Evolutionary conservation across 768 basidiomycete species (phyloP).

Genomic region (Phaeotremella skinneri): DNA sequence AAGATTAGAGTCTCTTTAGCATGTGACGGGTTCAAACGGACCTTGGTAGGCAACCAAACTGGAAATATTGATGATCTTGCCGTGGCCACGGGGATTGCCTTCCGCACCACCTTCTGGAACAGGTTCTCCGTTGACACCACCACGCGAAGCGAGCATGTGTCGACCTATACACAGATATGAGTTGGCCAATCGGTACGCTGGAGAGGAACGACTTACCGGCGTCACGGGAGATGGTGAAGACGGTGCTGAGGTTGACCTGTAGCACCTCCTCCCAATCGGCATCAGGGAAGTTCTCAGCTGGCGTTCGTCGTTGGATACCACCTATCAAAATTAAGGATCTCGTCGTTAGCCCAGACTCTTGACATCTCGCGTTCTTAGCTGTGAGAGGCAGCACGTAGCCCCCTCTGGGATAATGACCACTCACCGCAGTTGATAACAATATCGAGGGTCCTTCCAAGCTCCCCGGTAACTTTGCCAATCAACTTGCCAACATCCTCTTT

Average conservation of each 20-base stretch:
- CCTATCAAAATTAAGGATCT: slow-evolving; percentile 6
- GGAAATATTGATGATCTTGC: slow-evolving; percentile 71
- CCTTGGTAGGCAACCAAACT: slow-evolving; percentile 54
- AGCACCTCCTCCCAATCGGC: slow-evolving; percentile 73
- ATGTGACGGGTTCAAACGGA: slow-evolving; percentile 15
- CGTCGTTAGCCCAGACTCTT: too few species aligned
- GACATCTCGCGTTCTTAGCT: too few species aligned
- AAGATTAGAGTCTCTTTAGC: slow-evolving; percentile 38
- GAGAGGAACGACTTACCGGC: slow-evolving; percentile 57
- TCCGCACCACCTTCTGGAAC: slow-evolving; percentile 41
- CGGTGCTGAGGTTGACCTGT: slow-evolving; percentile 81
- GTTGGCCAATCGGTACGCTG: not conserved
- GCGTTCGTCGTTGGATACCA: slow-evolving; percentile 50
- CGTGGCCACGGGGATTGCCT: slow-evolving; percentile 54
- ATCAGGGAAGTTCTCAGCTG: slow-evolving; percentile 66
- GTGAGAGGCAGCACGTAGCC: too few species aligned
- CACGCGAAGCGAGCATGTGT: slow-evolving; percentile 73
- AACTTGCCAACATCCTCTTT: slow-evolving; percentile 58
- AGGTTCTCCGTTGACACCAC: slow-evolving; percentile 48
- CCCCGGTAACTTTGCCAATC: slow-evolving; percentile 57
- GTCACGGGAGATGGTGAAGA: slow-evolving; percentile 78
- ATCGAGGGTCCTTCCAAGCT: slow-evolving; percentile 60
- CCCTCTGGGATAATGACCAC: too few species aligned
- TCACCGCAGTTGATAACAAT: slow-evolving; percentile 70
- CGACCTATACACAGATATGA: slow-evolving; percentile 34